Conservation (phyloP, 352 stramenopile genomes). For the Pythium dissotocum region DNA sequence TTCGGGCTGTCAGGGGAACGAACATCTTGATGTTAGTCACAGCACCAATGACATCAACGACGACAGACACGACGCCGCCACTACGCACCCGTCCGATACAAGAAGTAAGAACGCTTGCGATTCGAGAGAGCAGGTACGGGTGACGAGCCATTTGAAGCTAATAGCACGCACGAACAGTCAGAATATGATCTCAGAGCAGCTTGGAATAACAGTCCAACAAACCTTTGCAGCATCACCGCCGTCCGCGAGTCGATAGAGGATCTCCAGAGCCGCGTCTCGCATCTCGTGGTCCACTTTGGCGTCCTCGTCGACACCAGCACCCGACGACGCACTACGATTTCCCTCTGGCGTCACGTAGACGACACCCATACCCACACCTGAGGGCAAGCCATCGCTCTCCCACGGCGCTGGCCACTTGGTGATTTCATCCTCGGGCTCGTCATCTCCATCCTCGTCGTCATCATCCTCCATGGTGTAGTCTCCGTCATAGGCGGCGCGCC, state of each 20-base stretch:
- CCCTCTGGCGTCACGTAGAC: constrained; percentile 76
- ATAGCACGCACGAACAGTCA: not conserved
- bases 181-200: not conserved
- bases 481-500: constrained; percentile 20
- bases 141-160: constrained; percentile 69
- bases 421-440: constrained; percentile 48
- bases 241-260: constrained; percentile 73
- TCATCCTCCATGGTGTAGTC: constrained; percentile 58
- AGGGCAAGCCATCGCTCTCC: constrained; percentile 72
- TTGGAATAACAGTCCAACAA: not conserved
- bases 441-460: constrained; percentile 56
- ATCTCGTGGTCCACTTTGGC: constrained; percentile 74
- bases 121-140: constrained; percentile 55
- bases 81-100: constrained; percentile 68
- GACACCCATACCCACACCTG: constrained; percentile 72
- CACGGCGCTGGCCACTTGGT: constrained; percentile 71
- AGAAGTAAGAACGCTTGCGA: constrained; percentile 58
- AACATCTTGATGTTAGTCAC: not conserved
- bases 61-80: not conserved
- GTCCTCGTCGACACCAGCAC: constrained; percentile 36
- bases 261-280: constrained; percentile 68
- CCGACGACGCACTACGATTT: constrained; percentile 46
- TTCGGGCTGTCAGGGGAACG: constrained; percentile 47
- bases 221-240: constrained; percentile 62
- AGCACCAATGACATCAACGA: not conserved